Evolutionary conservation across 441 rosid genomes (phyloP), one percentile per base, ranked within the genome.

Genomic region (Sinapis alba): DNA sequence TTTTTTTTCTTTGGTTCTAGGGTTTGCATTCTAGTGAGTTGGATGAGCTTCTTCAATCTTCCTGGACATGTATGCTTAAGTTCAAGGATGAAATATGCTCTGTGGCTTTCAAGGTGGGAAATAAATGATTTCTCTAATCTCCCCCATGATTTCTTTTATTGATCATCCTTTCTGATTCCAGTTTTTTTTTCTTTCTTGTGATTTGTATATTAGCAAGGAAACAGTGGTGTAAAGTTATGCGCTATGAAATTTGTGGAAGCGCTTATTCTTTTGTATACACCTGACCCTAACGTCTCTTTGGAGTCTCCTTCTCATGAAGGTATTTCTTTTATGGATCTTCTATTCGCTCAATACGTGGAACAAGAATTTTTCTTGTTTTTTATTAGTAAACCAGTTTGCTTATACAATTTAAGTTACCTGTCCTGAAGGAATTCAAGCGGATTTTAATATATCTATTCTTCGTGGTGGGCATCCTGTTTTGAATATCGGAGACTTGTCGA

Each of bases 241-340:
- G 90, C 98, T 13, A 71, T 94, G 86, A 94, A 92, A 82, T 94
- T 92, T 84, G 95, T 94, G 13, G 95, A 94, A 85, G 87, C 93
- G 70, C 90, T 96, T 73, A 84, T 96, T 84, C 88, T 94, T 82
- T 90, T 92, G 73, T 90, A 92, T 75, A 90, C 98, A 20, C 97
- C 96, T n/a, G 92, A 90, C 79, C 97, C 99, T 68, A 81, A 77
- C 75, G 89, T 88, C 61, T 75, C 94, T 54, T 58, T 30, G n/a
- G 90, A 89, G 73, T 89, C 94, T 69, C 85, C 92, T 62, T 61
- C 85, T 32, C 86, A 77, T 78, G 90, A 86, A 84, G 98, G 99
- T 96, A 86, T 59, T 69, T 8, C 13, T 27, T 45, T 20, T 54
- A 41, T 68, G 16, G 30, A 62, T 50, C 68, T 58, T 50, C 68